Evolutionary conservation across 495 filamentous ascomycete species (phyloP).

Genomic region (Penicillium nucicola): DNA sequence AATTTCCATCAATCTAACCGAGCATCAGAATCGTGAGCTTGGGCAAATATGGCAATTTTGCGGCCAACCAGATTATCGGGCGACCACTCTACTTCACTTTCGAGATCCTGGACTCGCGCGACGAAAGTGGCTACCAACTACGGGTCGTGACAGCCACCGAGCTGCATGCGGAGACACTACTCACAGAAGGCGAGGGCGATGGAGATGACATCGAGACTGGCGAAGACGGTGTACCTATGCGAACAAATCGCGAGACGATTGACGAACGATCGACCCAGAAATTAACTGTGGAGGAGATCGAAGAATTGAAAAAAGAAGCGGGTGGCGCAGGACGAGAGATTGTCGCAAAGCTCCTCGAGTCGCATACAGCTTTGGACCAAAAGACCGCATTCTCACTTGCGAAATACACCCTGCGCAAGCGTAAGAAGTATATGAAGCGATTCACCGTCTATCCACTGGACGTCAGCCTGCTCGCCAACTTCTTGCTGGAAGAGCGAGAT

Average conservation of each 20-base stretch:
- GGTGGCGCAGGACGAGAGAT: conserved; percentile 80
- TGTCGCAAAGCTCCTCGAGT: conserved; percentile 79
- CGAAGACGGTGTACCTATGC: conserved; percentile 61
- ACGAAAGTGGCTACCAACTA: conserved; percentile 57
- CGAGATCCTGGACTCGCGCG: conserved; percentile 71
- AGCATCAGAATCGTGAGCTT: conserved; percentile 69
- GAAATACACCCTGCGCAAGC: conserved; percentile 92
- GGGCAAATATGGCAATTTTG: conserved; percentile 87
- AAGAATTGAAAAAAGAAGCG: conserved; percentile 78
- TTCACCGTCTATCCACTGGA: conserved; percentile 85
- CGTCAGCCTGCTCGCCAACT: conserved; percentile 67
- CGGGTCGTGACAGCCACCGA: conserved; percentile 79
- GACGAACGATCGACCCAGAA: conserved; percentile 81
- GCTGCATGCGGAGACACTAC: conserved; percentile 68
- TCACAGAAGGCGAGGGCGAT: conserved; percentile 54
- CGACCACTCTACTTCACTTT: conserved; percentile 89
- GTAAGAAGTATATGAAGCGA: conserved; percentile 83
- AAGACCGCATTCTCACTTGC: conserved; percentile 91
- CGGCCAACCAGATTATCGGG: conserved; percentile 78
- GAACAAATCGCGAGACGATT: conserved; percentile 73
- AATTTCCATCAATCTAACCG: conserved; percentile 13
- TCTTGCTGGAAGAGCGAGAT: conserved; percentile 74
- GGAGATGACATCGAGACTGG: conserved; percentile 49
- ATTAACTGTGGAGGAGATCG: conserved; percentile 82
- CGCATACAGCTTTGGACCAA: conserved; percentile 82